A percentile compares a stretch with the other conserved stretches of the same genome.
These are phyloP conservation scores for Wickerhamiella allomyrinae DNA, from an alignment of 805 yeast genomes.

Conservation along the genomic window DNA sequence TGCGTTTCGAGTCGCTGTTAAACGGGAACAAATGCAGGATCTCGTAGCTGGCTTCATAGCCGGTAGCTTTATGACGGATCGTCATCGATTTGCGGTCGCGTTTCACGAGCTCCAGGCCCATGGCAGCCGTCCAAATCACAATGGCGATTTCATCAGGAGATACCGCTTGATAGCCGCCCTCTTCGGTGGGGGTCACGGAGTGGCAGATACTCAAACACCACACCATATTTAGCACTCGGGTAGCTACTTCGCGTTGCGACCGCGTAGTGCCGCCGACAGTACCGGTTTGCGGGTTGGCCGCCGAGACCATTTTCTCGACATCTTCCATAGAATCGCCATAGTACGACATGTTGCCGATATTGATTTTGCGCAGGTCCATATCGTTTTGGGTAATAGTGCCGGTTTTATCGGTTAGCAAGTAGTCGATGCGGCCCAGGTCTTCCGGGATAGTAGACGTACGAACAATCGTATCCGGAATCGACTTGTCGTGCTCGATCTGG, in stretches of 20 bases:
- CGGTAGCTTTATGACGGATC: conserved; percentile 46
- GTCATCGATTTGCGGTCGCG: conserved; percentile 72
- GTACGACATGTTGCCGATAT: conserved; percentile 83
- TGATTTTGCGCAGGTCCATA: conserved; percentile 89
- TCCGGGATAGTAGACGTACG: conserved; percentile 97
- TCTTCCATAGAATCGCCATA: conserved; percentile 87
- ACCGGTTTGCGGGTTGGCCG: conserved; percentile 2
- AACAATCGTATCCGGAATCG: conserved; percentile 78
- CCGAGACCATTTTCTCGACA: conserved; percentile 50
- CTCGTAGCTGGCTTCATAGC: conserved; percentile 37
- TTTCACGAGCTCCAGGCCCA: conserved; percentile 65
- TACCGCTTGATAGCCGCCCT: conserved; percentile 82
- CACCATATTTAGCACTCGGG: conserved; percentile 66
- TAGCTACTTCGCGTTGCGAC: conserved; percentile 54
- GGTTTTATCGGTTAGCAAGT: conserved; percentile 82
- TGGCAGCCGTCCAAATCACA: conserved; percentile 75
- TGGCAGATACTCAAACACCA: conserved; percentile 87
- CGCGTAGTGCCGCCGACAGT: conserved; percentile 21
- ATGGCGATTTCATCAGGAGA: conserved; percentile 98
- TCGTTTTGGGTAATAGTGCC: conserved; percentile 97
- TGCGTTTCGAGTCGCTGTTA: conserved; percentile 87
- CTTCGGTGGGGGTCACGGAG: conserved; percentile 86
- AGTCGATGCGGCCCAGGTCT: conserved; percentile 91
- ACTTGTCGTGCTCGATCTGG: conserved; percentile 77
- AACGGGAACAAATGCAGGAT: conserved; percentile 83